phyloP scores from a whole-genome alignment of 768 basidiomycete genomes.

The Boletus sp. region DNA sequence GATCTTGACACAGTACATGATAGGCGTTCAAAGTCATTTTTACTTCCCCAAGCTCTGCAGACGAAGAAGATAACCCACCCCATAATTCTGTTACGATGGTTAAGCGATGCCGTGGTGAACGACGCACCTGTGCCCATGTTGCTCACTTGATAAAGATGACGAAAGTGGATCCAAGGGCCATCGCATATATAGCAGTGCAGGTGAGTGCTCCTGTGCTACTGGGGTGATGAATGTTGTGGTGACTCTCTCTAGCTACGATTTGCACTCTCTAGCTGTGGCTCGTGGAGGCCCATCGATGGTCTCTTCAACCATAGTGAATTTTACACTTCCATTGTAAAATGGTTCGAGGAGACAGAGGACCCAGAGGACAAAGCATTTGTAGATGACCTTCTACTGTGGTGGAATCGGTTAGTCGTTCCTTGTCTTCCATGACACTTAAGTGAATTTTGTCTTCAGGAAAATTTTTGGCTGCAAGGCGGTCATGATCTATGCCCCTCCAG shows the following conservation, averaged over 20 bases:
- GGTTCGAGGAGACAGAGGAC: background rate
- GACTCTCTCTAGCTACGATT: background rate
- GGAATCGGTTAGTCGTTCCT: background rate
- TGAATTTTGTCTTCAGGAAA: too few species aligned
- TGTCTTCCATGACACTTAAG: background rate
- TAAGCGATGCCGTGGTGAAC: background rate
- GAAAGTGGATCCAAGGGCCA: background rate
- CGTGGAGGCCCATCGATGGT: background rate
- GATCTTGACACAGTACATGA: too few species aligned
- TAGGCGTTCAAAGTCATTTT: background rate
- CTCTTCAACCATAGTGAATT: background rate
- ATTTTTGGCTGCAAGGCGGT: too few species aligned
- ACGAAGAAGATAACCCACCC: background rate
- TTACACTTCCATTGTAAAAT: background rate
- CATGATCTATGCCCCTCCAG: too few species aligned
- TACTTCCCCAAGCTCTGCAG: background rate
- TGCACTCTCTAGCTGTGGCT: background rate
- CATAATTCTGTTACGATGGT: background rate
- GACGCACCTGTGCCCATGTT: background rate
- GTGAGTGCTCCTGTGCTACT: background rate
- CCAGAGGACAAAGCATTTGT: background rate
- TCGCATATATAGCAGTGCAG: background rate
- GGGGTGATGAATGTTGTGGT: background rate
- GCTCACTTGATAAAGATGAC: background rate
- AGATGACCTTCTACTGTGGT: background rate